Evolutionary conservation across 306 rosid genomes (phyloP).

Genomic region (Rosa chinensis): DNA sequence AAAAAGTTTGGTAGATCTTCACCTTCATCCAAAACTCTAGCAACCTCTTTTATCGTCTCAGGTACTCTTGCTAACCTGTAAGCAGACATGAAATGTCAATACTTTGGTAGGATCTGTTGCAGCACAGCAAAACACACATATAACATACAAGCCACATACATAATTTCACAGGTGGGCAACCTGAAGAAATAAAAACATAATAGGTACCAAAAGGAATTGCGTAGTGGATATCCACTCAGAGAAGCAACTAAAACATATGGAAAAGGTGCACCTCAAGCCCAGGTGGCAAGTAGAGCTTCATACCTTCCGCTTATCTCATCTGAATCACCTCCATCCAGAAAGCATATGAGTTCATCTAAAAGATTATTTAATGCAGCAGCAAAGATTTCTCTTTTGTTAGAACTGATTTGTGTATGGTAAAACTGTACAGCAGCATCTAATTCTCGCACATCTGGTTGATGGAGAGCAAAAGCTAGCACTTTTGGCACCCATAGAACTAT

Average conservation of each 20-base stretch:
- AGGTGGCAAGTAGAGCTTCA: constrained; percentile 5
- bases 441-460: constrained; percentile 60
- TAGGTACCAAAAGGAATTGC: constrained; percentile 21
- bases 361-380: constrained; percentile 87
- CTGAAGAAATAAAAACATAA: constrained; percentile 22
- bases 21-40: constrained; percentile 81
- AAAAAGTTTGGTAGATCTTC: constrained; percentile 90
- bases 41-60: constrained; percentile 74
- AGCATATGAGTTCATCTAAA: constrained; percentile 86
- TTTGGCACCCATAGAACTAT: constrained; percentile 80
- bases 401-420: constrained; percentile 69
- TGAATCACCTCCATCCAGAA: constrained; percentile 69
- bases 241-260: constrained; percentile 6
- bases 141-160: constrained; percentile 4
- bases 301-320: constrained; percentile 82
- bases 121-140: not conserved
- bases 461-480: constrained; percentile 93
- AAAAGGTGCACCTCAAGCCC: constrained; percentile 15
- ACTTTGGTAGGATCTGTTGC: constrained; percentile 7
- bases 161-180: constrained; percentile 12
- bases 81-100: constrained; percentile 35
- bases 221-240: constrained; percentile 13
- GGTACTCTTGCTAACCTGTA: constrained; percentile 85
- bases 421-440: constrained; percentile 71
- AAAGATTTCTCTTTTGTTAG: constrained; percentile 73